Base-by-base conservation (phyloP, 768 basidiomycete species). In the Agrocybe pediades region DNA sequence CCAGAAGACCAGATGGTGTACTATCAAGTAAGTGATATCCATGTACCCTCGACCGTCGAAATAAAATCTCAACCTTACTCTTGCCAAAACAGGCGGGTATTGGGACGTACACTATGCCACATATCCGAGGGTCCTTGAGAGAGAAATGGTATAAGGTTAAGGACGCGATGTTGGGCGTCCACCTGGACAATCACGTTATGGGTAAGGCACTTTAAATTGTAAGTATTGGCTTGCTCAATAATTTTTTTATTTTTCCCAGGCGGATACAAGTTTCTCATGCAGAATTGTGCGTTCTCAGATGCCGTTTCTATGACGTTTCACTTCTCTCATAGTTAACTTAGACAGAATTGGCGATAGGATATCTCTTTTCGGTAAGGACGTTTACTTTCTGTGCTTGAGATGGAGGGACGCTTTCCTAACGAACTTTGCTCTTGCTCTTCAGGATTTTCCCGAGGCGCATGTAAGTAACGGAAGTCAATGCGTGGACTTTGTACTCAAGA, bases 251-350 rank as follows among this genome's bases (percentile, higher is more conserved):
- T 19, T 27, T 21, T 33, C 29, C 8, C 30, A 79, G 81, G 68
- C 30, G 83, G 83, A 2, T 84, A 84, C 50, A 74, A 76, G 56
- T 85, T 83, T 56, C 63, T 85, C 30, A 84, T 84, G 83, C 76
- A 82, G 49, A 81, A 81, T 55, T 84, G 80, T 78, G 57, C 15
- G 71, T 64, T 9, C 15, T 33, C n/a, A 23, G 9, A 0, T 9
- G 9, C 9, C 25, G 7, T n/a, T 2, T 39, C 4, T 47, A 2
- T 16, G 27, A 27, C 6, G 6, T 29, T 21, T 51, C 13, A 13
- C 45, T 41, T 24, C 39, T 20, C 9, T 24, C 8, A 15, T 42
- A 42, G 7, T 23, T 13, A n/a, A 5, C n/a, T 13, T 30, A 80
- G 79, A 80, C 57, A 66, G 67, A 20, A 64, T 65, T 3, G 78